Evolutionary conservation across 2,329 filamentous ascomycete species (phyloP), one percentile per base, ranked within the genome.

Genomic region (Pseudomassariella vexata): DNA sequence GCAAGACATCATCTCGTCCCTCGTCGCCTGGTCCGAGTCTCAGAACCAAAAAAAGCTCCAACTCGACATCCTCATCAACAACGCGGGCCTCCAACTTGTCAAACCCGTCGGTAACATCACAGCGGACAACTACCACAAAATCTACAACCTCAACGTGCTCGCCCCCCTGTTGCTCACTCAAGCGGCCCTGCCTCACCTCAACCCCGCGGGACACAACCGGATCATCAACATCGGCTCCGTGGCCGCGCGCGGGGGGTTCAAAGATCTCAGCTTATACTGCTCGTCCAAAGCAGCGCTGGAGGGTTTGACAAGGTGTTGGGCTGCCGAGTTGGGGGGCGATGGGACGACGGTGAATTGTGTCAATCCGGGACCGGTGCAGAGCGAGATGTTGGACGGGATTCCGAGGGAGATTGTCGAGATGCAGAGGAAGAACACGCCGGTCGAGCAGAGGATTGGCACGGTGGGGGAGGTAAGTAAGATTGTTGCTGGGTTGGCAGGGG

Each of bases 281-380:
- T 66, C 69, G 0, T 70, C 66, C 5, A 81, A 81, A 47, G 73
- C 71, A 1, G 77, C 74, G 5, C 49, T 81, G 11, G 76, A 82
- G 49, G 72, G 66, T 0, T 50, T 80, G 34, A 81, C 77, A 8
- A 59, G 75, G 6, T 66, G 61, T 26, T 73, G 73, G 65, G 76
- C 78, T 0, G 60, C 62, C 0, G 76, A 82, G 52, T 55, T 81
- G 7, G 76, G 76, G 0, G 47, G 39, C 4, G 53, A 65, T 36
- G 73, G 76, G 0, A 72, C 72, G 36, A 80, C 76, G 1, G 76
- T 78, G 17, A 82, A 82, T 41, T 62, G 65, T 1, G 68, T 82
- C 3, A 68, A 68, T 14, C 74, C 76, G 0, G 77, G 77, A 0
- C 74, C 76, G 0, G 69, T 77, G 5, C 54, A 69, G 52, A 77